Evolutionary conservation across 2,329 filamentous ascomycete species (phyloP).

Genomic region (Cytospora piceicola): DNA sequence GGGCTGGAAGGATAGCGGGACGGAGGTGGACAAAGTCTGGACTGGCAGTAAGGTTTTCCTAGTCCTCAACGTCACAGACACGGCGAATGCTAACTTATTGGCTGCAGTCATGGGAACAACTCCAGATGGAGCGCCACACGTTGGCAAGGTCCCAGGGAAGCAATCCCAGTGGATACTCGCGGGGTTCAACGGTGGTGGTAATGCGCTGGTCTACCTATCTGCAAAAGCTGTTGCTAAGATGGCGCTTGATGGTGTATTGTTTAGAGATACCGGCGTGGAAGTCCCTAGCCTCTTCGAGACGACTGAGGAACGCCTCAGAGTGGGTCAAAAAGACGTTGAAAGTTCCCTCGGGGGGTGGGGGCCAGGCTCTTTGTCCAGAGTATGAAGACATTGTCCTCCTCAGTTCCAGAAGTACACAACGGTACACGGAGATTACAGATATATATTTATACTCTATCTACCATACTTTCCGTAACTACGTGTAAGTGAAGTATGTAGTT

Average conservation of each 20-base stretch:
- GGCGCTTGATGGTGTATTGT: conserved; percentile 8
- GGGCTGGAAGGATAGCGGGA: conserved; percentile 34
- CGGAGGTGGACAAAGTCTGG: conserved; percentile 31
- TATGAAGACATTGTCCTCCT: no score
- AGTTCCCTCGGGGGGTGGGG: background rate
- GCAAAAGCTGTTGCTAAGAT: conserved; percentile 26
- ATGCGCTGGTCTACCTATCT: conserved; percentile 22
- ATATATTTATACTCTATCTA: no score
- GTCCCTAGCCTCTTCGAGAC: conserved; percentile 24
- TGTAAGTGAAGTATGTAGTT: no score
- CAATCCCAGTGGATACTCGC: conserved; percentile 25
- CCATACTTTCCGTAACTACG: no score
- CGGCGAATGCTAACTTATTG: conserved; percentile 6
- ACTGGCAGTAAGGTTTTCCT: conserved; percentile 33
- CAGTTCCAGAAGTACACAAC: no score
- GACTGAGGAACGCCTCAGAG: conserved; percentile 14
- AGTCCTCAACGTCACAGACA: background rate
- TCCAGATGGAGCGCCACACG: conserved; percentile 22
- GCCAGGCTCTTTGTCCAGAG: background rate
- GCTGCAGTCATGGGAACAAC: conserved; percentile 24
- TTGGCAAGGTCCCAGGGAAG: conserved; percentile 25
- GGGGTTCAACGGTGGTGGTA: conserved; percentile 30
- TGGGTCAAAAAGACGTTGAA: background rate
- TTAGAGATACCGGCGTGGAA: conserved; percentile 18
- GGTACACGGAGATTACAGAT: no score